Base-by-base conservation (phyloP, 495 filamentous ascomycete species). In the Viridothelium virens region DNA sequence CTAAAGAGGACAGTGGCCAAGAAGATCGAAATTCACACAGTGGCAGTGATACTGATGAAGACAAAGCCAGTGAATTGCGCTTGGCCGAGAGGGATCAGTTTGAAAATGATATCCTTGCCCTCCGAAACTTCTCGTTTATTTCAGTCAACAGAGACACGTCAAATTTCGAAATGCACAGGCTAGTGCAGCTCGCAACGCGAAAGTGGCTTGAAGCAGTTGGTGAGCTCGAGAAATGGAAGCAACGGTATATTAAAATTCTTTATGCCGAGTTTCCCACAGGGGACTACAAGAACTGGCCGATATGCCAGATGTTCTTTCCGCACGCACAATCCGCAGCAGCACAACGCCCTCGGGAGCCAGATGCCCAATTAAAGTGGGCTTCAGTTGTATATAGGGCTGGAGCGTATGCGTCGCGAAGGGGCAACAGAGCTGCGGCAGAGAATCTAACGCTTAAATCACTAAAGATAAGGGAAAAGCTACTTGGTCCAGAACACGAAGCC, bases 131-230 rank as follows among this genome's bases (percentile, higher is more conserved):
- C 56, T 72, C 63, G 6, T 63, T 72, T 39, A 62, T 72, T 36
- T 70, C 70, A 18, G 61, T 69, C 9, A 68, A 12, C 25, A 38
- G 61, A 11, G 67, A 69, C 38, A 38, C 33, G 25, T 38, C 38
- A 33, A 72, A 56, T 0, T 83, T 80, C 65, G 73, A 78, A 66
- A 85, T 83, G 75, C 77, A 84, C 71, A 46, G 64, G 61, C 74
- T 85, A 0, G 80, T 84, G 18, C 78, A 83, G 69, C 64, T 82
- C 34, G 73, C 76, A 2, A 80, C 70, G 25, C 69, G 73, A 64
- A 73, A 70, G 33, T 84, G 80, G 81, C 70, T 84, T 10, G 65
- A 77, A 62, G 65, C 67, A 0, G 39, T 78, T 4, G 69, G 66
- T 31, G 39, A 80, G 63, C 64, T 75, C 34, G 77, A 83, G 65